Evolutionary conservation across 1,139 yeast species (phyloP), one percentile per base, ranked within the genome.

Genomic region (Pichia inconspicua): DNA sequence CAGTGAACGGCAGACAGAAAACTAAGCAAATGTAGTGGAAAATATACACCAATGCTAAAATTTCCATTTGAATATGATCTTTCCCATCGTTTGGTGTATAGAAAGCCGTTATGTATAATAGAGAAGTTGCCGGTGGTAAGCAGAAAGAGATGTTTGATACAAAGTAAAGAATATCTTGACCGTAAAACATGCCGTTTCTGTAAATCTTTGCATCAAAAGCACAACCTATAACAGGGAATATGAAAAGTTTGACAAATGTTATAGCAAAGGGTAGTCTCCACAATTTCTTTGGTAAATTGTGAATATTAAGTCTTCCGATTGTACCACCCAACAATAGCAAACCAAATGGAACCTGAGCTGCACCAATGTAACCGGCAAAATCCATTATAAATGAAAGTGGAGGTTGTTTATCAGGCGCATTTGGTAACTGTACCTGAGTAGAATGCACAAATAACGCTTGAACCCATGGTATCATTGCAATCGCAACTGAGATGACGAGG

Each of bases 281-380:
- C 62, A 86, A 80, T 2, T 89, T 88, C 2, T 72, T 68, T 11
- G 88, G 84, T 60, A 88, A 68, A 15, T 70, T 63, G 15, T 72
- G 73, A 28, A 88, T 68, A 52, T 76, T 71, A 45, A 90, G 71
- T 44, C 96, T 69, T 0, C 95, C 82, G 42, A 90, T 77, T 4
- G 96, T 87, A 12, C 94, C 95, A 3, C 97, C 97, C 36, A 90
- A 66, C 50, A 90, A 63, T 45, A 86, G 63, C 51, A 90, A 71
- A 2, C 97, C 97, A 53, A 87, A 69, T 0, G 97, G 97, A 32
- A 90, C 97, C 32, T 88, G 80, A 0, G 96, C 96, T 2, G 80
- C 80, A 1, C 96, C 96, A 3, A 90, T 70, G 62, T 90, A 90
- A 17, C 78, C 63, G 1, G 92, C 72, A 53, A 81, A 79, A 62